Conservation (phyloP, 805 yeast species). For the Metschnikowia colocasiae region DNA sequence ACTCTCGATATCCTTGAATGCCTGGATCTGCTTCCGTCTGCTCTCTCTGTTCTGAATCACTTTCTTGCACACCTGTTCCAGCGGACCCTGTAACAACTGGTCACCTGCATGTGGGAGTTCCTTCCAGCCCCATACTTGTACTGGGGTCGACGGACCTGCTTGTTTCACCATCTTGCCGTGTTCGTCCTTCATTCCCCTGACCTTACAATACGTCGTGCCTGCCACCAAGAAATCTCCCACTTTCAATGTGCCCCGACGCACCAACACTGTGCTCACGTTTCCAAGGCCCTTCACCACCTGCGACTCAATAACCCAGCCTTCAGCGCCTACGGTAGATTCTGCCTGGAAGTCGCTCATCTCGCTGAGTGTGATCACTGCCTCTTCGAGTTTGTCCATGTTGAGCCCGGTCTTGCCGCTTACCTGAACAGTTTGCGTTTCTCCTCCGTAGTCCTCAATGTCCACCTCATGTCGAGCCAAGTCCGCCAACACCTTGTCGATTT, state of each 20-base stretch:
- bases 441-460: slow-evolving; percentile 90
- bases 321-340: slow-evolving; percentile 50
- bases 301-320: slow-evolving; percentile 90
- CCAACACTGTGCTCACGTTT: slow-evolving; percentile 76
- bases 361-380: slow-evolving; percentile 78
- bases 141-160: slow-evolving; percentile 88
- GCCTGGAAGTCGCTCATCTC: slow-evolving; percentile 80
- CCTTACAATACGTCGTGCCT: slow-evolving; percentile 83
- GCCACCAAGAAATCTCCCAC: slow-evolving; percentile 76
- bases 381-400: slow-evolving; percentile 87
- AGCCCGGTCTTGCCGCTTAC: slow-evolving; percentile 88
- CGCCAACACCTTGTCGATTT: slow-evolving; percentile 69
- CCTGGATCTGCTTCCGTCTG: slow-evolving; percentile 49
- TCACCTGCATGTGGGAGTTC: slow-evolving; percentile 91
- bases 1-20: slow-evolving; percentile 60
- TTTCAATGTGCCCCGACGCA: slow-evolving; percentile 72
- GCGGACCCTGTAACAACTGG: slow-evolving; percentile 68
- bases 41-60: slow-evolving; percentile 63
- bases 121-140: slow-evolving; percentile 92
- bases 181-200: slow-evolving; percentile 74
- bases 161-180: slow-evolving; percentile 54
- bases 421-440: slow-evolving; percentile 84
- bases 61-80: slow-evolving; percentile 70
- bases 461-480: slow-evolving; percentile 77
- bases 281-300: slow-evolving; percentile 81